Conservation (phyloP, 78 protist genomes). For the Emiliania huxleyi region DNA sequence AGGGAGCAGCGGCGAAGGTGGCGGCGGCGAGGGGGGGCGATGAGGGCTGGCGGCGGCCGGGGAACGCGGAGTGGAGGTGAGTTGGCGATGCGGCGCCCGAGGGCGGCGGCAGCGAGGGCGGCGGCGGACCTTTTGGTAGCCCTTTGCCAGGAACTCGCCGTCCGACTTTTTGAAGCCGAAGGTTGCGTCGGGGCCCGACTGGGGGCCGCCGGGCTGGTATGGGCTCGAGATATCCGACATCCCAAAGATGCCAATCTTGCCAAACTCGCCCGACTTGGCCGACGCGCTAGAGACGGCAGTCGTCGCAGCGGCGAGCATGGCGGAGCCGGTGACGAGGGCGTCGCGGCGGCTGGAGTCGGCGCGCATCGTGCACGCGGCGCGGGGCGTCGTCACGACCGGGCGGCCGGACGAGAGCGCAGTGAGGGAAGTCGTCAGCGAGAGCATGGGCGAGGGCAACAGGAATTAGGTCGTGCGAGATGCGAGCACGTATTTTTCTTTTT, state of each 20-base stretch:
- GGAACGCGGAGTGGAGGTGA: no score
- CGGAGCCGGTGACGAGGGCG: not conserved
- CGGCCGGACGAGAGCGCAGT: no score
- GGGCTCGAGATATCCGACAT: not conserved
- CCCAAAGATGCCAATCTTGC: not conserved
- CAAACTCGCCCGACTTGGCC: not conserved
- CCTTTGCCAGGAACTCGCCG: not conserved
- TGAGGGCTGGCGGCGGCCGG: no score
- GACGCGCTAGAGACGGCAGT: not conserved
- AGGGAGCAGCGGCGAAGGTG: no score
- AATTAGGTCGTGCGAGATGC: no score
- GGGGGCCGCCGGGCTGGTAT: not conserved
- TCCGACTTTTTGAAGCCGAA: not conserved
- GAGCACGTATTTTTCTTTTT: no score
- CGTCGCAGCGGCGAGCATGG: not conserved
- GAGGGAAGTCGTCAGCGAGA: no score
- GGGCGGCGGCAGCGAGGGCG: not conserved
- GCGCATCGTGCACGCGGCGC: no score
- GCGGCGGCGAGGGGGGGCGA: no score
- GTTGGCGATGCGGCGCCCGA: not conserved
- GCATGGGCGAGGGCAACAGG: no score
- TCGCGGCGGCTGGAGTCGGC: not conserved
- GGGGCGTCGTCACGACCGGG: no score
- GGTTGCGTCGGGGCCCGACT: not conserved
- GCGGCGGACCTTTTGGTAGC: not conserved